Evolutionary conservation across 371 early-diverging fungal species (phyloP).

Genomic region (Syncephalastrum sp.): DNA sequence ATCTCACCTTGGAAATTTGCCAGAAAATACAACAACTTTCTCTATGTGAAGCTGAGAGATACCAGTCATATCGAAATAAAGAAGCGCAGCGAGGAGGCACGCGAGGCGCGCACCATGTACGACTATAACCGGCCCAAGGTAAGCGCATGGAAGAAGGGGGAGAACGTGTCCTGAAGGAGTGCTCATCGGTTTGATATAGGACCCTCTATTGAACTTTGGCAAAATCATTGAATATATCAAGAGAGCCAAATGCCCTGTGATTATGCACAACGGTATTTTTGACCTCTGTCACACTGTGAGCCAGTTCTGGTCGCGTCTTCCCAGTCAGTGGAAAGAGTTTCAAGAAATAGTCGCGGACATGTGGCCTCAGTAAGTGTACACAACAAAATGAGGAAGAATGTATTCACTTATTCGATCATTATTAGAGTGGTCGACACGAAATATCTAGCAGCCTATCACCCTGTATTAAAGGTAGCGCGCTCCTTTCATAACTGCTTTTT

Average conservation of each 20-base stretch:
- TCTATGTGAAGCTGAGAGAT: slow-evolving; percentile 33
- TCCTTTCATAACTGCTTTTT: not conserved
- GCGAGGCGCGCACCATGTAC: not conserved
- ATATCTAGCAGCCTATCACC: slow-evolving; percentile 40
- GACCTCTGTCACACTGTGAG: slow-evolving; percentile 76
- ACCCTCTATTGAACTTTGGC: slow-evolving; percentile 64
- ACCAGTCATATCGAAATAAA: slow-evolving; percentile 32
- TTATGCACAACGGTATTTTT: slow-evolving; percentile 81
- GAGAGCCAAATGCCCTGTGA: slow-evolving; percentile 66
- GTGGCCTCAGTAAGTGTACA: slow-evolving; percentile 50
- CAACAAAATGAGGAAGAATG: slow-evolving; percentile 12
- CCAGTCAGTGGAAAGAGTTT: slow-evolving; percentile 58
- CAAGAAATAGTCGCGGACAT: slow-evolving; percentile 44
- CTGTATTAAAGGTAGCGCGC: slow-evolving; percentile 15
- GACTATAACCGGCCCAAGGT: slow-evolving; percentile 11
- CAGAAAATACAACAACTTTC: slow-evolving; percentile 35
- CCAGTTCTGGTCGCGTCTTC: slow-evolving; percentile 75
- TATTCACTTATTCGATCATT: slow-evolving; percentile 18
- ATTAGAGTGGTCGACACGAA: slow-evolving; percentile 64
- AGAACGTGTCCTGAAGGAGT: slow-evolving; percentile 1
- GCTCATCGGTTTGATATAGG: slow-evolving; percentile 13
- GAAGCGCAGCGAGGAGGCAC: slow-evolving; percentile 37
- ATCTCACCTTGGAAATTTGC: not conserved
- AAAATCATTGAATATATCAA: slow-evolving; percentile 75
- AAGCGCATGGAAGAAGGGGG: not conserved